Evolutionary conservation across 2,329 filamentous ascomycete species (phyloP).

Genomic region (Canariomyces notabilis): DNA sequence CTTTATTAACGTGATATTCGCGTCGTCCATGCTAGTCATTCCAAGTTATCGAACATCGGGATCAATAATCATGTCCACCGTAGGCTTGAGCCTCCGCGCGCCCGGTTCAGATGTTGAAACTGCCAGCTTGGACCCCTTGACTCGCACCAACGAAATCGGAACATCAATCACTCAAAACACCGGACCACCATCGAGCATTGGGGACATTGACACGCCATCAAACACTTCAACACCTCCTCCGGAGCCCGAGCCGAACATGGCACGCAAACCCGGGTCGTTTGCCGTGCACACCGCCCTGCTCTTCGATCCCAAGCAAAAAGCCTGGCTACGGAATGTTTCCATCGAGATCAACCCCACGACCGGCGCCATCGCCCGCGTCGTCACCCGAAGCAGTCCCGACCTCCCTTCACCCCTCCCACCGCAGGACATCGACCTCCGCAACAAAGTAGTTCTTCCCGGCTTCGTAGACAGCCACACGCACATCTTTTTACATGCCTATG

Average conservation of each 20-base stretch:
- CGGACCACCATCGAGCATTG: too few relatives aligned
- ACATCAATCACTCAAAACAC: too few relatives aligned
- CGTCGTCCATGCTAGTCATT: too few relatives aligned
- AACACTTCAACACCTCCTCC: background rate
- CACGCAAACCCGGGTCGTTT: slow-evolving; percentile 19
- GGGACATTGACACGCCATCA: background rate
- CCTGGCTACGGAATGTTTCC: slow-evolving; percentile 37
- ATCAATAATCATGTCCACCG: too few relatives aligned
- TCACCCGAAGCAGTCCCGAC: slow-evolving; percentile 25
- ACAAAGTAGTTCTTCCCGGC: slow-evolving; percentile 46
- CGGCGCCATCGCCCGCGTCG: slow-evolving; percentile 38
- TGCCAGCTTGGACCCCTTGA: too few relatives aligned
- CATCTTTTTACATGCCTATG: slow-evolving; percentile 49
- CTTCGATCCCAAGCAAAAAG: slow-evolving; percentile 42
- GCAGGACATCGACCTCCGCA: slow-evolving; percentile 50
- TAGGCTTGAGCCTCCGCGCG: too few relatives aligned
- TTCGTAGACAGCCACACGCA: slow-evolving; percentile 53
- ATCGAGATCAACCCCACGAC: slow-evolving; percentile 36
- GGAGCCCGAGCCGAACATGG: slow-evolving; percentile 9
- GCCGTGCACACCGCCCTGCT: slow-evolving; percentile 42
- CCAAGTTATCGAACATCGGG: too few relatives aligned
- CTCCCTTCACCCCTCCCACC: slow-evolving; percentile 17
- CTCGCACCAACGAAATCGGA: too few relatives aligned
- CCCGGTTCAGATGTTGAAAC: too few relatives aligned
- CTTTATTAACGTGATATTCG: too few relatives aligned